Conservation (phyloP, 1,139 yeast genomes). For the Candida tropicalis region DNA sequence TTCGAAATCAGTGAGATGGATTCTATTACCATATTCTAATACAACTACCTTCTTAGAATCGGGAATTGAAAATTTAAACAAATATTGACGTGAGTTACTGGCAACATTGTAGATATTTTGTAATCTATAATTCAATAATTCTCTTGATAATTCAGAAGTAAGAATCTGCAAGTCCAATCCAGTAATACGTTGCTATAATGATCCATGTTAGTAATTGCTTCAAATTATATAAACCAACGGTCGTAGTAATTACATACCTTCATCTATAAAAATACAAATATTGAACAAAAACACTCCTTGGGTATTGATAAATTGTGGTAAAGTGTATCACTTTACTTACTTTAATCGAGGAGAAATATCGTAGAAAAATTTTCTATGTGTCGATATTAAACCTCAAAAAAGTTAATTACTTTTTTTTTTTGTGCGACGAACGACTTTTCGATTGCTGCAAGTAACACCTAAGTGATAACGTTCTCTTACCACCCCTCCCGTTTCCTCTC, state of each 20-base stretch:
- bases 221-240: no score
- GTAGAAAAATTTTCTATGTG: background rate
- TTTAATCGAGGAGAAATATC: background rate
- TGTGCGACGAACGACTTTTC: conserved; percentile 2
- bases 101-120: conserved; percentile 85
- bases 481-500: no score
- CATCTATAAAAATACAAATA: background rate
- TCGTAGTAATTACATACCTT: background rate
- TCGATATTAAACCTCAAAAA: no score
- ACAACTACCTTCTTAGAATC: conserved; percentile 77
- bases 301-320: no score
- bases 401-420: no score
- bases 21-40: conserved; percentile 83
- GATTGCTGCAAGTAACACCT: background rate
- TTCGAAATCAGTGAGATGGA: conserved; percentile 78
- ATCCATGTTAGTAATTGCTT: background rate
- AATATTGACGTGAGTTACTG: conserved; percentile 70
- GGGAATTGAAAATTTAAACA: conserved; percentile 80
- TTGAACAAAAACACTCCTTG: no score
- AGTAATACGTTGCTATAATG: conserved; percentile 81
- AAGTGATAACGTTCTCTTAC: no score
- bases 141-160: conserved; percentile 61
- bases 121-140: conserved; percentile 66
- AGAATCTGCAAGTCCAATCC: conserved; percentile 79
- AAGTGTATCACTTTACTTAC: no score